These are phyloP conservation scores for Suillus lakei DNA, from an alignment of 768 basidiomycete genomes.

Conservation along the genomic window DNA sequence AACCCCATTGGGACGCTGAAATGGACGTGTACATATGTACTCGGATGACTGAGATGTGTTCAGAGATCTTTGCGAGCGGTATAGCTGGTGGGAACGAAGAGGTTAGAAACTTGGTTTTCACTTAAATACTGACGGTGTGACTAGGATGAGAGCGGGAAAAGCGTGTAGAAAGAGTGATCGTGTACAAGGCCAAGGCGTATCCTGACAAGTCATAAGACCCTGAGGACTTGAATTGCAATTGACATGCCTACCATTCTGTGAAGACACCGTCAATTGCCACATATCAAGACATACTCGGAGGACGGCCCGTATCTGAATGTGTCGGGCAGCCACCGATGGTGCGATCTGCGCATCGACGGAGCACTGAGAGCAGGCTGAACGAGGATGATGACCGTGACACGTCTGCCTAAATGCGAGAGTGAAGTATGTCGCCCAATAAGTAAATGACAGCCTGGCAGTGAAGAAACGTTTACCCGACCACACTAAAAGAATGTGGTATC, in stretches of 20 bases:
- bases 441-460: no score
- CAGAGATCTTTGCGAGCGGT: neutral
- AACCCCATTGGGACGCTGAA: neutral
- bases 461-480: neutral
- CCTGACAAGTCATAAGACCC: neutral
- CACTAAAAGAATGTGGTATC: neutral
- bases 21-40: neutral
- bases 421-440: no score
- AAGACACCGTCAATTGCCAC: neutral
- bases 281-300: neutral
- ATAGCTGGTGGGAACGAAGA: neutral
- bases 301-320: neutral
- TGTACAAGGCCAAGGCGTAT: neutral
- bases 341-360: neutral
- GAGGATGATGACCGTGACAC: neutral
- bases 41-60: neutral
- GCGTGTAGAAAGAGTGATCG: neutral
- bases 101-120: neutral
- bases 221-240: neutral
- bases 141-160: neutral
- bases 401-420: neutral
- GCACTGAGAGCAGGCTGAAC: neutral
- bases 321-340: neutral
- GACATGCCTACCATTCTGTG: neutral
- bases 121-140: neutral